A percentile compares a stretch with the other conserved stretches of the same genome.
Conservation (phyloP, 2,329 filamentous ascomycete genomes). For the Dactylellina haptotyla region DNA sequence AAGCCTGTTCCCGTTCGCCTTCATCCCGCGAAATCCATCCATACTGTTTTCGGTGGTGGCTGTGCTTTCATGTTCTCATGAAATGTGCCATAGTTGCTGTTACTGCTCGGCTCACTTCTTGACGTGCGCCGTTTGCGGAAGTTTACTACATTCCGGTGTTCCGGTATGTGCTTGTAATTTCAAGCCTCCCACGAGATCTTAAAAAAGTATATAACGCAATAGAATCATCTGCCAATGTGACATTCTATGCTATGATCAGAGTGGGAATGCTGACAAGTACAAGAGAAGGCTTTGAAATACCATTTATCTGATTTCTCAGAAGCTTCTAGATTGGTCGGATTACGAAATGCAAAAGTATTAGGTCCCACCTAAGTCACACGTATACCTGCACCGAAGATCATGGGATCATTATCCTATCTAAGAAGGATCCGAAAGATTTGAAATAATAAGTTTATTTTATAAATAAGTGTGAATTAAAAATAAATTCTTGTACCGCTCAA, state of each 20-base stretch:
- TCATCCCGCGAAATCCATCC: background rate
- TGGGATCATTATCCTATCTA: too few species aligned
- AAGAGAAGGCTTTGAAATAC: background rate
- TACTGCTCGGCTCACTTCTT: background rate
- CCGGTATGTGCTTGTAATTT: constrained; percentile 15
- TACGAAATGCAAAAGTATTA: background rate
- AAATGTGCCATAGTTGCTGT: background rate
- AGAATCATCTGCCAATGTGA: too few species aligned
- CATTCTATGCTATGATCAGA: background rate
- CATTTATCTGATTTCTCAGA: background rate
- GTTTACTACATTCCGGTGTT: background rate
- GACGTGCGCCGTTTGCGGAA: constrained; percentile 12
- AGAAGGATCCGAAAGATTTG: too few species aligned
- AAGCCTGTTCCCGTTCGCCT: background rate
- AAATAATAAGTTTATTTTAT: too few species aligned
- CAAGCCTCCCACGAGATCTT: background rate
- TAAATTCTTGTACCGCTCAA: too few species aligned
- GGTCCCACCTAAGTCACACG: background rate
- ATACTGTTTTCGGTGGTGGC: too few species aligned
- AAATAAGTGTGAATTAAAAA: too few species aligned
- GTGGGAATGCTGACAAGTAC: background rate
- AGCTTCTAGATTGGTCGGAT: background rate
- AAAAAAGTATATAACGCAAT: too few species aligned
- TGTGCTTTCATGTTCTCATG: background rate
- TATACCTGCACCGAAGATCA: too few species aligned